Evolutionary conservation across 768 basidiomycete species (phyloP).

Genomic region (Boletus bicolor): DNA sequence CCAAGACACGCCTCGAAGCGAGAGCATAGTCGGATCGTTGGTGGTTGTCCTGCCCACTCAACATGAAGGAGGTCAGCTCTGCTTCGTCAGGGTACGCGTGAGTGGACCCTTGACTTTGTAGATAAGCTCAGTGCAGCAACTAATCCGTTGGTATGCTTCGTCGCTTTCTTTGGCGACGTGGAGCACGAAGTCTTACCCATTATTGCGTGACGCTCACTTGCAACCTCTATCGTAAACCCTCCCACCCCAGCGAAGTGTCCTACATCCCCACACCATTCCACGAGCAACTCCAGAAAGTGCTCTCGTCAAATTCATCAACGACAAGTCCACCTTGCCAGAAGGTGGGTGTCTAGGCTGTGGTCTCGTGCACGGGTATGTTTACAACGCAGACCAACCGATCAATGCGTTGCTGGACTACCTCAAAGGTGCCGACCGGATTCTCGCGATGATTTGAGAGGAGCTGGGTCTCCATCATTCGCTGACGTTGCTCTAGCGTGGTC

Average conservation of each 20-base stretch:
- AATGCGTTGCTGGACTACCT: neutral
- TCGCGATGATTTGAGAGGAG: neutral
- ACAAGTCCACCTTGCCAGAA: conserved; percentile 26
- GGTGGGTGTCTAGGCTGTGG: conserved; percentile 37
- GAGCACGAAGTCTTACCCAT: conserved; percentile 43
- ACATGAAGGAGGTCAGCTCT: conserved; percentile 5
- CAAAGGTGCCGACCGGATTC: neutral
- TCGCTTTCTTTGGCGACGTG: conserved; percentile 41
- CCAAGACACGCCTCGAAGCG: conserved; percentile 35
- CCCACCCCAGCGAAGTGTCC: neutral
- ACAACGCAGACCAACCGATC: neutral
- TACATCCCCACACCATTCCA: neutral
- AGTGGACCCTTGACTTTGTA: neutral
- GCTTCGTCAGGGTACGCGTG: neutral
- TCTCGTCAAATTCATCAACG: conserved; percentile 17
- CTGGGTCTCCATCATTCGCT: neutral
- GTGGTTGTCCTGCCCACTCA: conserved; percentile 45
- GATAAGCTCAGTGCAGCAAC: neutral
- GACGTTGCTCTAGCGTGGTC: neutral
- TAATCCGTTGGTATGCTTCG: conserved; percentile 28
- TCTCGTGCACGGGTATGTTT: conserved; percentile 32
- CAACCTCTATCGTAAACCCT: conserved; percentile 26
- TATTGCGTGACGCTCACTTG: conserved; percentile 39
- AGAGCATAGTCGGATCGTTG: conserved; percentile 50
- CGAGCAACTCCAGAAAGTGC: neutral